Conservation (phyloP, 768 basidiomycete species). For the Boletus insuetus region DNA sequence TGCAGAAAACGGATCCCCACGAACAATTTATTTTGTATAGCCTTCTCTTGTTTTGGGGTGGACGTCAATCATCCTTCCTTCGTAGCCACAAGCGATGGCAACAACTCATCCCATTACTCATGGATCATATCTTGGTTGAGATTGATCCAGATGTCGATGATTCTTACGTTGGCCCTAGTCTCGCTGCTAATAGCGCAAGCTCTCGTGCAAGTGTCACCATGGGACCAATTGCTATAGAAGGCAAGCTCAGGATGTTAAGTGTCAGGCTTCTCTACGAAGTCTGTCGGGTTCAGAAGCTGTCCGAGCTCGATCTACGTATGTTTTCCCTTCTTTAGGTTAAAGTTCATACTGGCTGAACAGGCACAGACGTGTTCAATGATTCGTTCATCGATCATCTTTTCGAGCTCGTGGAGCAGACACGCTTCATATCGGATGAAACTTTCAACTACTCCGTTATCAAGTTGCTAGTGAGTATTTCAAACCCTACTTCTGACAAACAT, state of each 20-base stretch:
- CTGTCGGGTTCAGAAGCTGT: constrained; percentile 84
- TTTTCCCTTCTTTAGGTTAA: constrained; percentile 5
- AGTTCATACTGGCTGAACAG: constrained; percentile 6
- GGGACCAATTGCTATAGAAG: constrained; percentile 72
- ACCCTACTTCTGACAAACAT: background rate
- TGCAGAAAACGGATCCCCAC: constrained; percentile 83
- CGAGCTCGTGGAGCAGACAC: constrained; percentile 90
- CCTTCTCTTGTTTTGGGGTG: constrained; percentile 74
- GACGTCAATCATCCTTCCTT: constrained; percentile 64
- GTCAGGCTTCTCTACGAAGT: constrained; percentile 87
- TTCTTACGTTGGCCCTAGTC: constrained; percentile 43
- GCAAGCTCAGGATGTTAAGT: constrained; percentile 69
- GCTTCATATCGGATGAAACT: constrained; percentile 82
- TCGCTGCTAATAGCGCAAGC: constrained; percentile 26
- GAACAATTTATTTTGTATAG: constrained; percentile 75
- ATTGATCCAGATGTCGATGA: constrained; percentile 75
- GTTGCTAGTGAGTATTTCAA: constrained; percentile 63
- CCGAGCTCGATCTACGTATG: constrained; percentile 75
- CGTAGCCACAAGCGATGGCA: constrained; percentile 83
- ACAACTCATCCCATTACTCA: constrained; percentile 73
- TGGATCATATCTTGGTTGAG: constrained; percentile 82
- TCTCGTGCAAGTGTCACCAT: constrained; percentile 40
- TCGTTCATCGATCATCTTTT: constrained; percentile 86
- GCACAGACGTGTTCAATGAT: constrained; percentile 74
- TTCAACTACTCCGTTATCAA: constrained; percentile 97